These are phyloP conservation scores for Lactarius hengduanensis DNA, from an alignment of 768 basidiomycete genomes.

Conservation along the genomic window DNA sequence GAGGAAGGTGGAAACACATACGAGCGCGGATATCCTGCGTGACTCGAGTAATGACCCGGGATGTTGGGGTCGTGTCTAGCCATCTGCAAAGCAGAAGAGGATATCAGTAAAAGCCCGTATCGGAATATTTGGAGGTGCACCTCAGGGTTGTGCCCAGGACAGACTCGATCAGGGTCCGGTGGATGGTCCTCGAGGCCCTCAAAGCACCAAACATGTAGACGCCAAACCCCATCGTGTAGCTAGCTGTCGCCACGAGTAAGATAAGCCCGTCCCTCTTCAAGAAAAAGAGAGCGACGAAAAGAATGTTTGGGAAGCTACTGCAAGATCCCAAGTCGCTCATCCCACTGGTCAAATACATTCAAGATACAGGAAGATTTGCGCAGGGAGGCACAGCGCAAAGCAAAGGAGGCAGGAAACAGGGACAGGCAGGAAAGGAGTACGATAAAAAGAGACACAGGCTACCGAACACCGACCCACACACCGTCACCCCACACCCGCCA, in stretches of 20 bases:
- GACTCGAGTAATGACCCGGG: constrained; percentile 61
- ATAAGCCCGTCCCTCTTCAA: constrained; percentile 42
- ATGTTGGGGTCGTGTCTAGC: constrained; percentile 50
- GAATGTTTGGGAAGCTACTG: too few species aligned
- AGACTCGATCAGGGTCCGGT: constrained; percentile 49
- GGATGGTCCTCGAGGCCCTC: constrained; percentile 55
- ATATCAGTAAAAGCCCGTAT: neutral
- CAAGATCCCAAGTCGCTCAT: too few species aligned
- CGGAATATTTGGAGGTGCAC: constrained; percentile 40
- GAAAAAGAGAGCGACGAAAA: too few species aligned
- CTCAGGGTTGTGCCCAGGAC: constrained; percentile 61
- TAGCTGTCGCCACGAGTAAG: constrained; percentile 34
- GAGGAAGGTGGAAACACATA: constrained; percentile 15
- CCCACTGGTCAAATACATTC: too few species aligned
- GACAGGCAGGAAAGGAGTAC: too few species aligned
- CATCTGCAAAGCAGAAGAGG: constrained; percentile 36
- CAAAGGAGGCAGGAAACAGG: too few species aligned
- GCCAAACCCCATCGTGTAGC: constrained; percentile 39
- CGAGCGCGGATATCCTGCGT: constrained; percentile 58
- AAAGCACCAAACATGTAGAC: constrained; percentile 47
- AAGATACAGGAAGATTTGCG: too few species aligned
- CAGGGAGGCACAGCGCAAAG: too few species aligned
- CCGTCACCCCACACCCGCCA: too few species aligned
- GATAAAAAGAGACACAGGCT: too few species aligned
- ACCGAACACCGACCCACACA: too few species aligned